Evolutionary conservation across 1,284 basidiomycete genomes (phyloP).

Genomic region (Chiua sp.): DNA sequence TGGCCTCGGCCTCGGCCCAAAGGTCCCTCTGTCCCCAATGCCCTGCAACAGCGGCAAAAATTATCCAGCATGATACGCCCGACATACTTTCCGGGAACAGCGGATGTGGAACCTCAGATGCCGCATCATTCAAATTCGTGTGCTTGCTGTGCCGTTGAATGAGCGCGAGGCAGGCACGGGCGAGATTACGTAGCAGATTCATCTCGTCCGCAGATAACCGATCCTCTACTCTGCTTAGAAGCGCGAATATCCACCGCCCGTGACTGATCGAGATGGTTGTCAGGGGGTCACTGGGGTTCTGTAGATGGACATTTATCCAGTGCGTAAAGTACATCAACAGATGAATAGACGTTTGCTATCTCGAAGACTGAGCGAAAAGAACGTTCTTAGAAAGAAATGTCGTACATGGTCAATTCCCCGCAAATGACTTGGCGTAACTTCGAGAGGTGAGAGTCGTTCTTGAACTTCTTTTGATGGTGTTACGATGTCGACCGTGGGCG

Average conservation of each 20-base stretch:
- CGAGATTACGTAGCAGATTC: conserved; percentile 77
- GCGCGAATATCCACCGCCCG: conserved; percentile 83
- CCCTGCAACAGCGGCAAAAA: conserved; percentile 72
- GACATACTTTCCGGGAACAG: conserved; percentile 39
- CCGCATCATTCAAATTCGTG: not conserved
- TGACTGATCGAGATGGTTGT: conserved; percentile 66
- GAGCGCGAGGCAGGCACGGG: conserved; percentile 67
- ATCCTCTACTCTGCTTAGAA: conserved; percentile 77
- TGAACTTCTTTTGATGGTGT: not conserved
- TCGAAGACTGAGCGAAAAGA: conserved; percentile 16
- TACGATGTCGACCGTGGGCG: not conserved
- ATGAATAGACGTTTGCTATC: conserved; percentile 70
- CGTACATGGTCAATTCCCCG: conserved; percentile 68
- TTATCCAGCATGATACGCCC: conserved; percentile 82
- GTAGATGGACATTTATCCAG: conserved; percentile 73
- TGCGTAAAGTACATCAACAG: conserved; percentile 83
- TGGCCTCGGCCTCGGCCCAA: conserved; percentile 76
- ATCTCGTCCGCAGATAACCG: conserved; percentile 80
- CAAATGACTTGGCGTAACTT: conserved; percentile 55
- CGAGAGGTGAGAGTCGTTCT: conserved; percentile 17
- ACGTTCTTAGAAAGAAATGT: conserved; percentile 1
- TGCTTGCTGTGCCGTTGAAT: conserved; percentile 26
- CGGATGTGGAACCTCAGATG: conserved; percentile 10
- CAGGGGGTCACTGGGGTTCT: conserved; percentile 44
- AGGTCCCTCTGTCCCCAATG: conserved; percentile 91